Evolutionary conservation across 2,329 filamentous ascomycete genomes (phyloP), one percentile per base, ranked within the genome.

Genomic region (Colletotrichum cereale): DNA sequence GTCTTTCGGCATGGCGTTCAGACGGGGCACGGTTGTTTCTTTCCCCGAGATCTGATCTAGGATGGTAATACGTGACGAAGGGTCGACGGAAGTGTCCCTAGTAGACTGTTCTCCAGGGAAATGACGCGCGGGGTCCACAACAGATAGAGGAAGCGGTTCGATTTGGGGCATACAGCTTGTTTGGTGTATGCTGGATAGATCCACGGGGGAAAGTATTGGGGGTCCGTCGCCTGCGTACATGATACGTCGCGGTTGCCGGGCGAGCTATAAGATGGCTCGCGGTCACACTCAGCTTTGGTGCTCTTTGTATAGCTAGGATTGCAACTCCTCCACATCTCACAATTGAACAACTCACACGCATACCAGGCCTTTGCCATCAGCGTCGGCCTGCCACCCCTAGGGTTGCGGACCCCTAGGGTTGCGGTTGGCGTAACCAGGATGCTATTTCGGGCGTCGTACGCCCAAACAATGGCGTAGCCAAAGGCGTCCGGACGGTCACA

Each of bases 221-320:
- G 42, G 5, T 48, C 38, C 38, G 42, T 44, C 65, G 44, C 61
- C 50, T 48, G n/a, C 44, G 40, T 52, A 36, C 50, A 52, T 47
- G 64, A 67, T 10, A 60, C 47, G 60, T 60, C 60, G 40, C 53
- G 52, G 42, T 69, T 24, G 53, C 29, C 40, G 52, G 34, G 53
- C 69, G 55, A 64, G 44, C 58, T 58, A 21, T 58, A 21, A 53
- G 34, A 64, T 34, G 56, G 47, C 44, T 64, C 57, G 65, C 53
- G n/a, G 47, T 44, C 34, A 60, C 18, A 47, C 66, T 64, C 66
- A 53, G 53, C 66, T 69, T 72, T 60, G 31, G 8, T 36, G 26
- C 50, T 48, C 42, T 21, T 48, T 72, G 65, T 69, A 72, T 29
- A 64, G 53, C 38, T 72, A 61, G 58, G 26, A 60, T 42, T 69